Percentiles rank a stretch among this genome's conserved stretches.
These are phyloP conservation scores for Canariomyces notabilis DNA, from an alignment of 2,329 filamentous ascomycete genomes.

Conservation along the genomic window DNA sequence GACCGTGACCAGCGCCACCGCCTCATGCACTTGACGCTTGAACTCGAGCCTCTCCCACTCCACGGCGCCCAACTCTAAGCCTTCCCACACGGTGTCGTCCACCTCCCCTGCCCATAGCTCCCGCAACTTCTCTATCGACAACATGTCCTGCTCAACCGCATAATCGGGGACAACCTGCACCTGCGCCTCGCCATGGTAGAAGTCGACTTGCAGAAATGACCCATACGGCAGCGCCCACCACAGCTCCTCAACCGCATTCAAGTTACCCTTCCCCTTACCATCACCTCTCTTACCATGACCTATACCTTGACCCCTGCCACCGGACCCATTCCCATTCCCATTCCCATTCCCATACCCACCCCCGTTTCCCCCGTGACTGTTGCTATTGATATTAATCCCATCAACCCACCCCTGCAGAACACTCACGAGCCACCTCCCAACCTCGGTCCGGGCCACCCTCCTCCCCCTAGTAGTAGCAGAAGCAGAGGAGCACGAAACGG, in stretches of 20 bases:
- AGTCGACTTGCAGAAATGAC: constrained; percentile 17
- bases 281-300: background rate
- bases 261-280: background rate
- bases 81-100: constrained; percentile 1
- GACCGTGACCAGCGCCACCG: constrained; percentile 20
- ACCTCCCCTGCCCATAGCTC: constrained; percentile 15
- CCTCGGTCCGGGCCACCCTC: background rate
- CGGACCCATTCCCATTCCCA: too few species aligned
- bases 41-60: constrained; percentile 18
- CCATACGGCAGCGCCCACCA: constrained; percentile 22
- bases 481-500: constrained; percentile 4
- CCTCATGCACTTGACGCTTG: constrained; percentile 23
- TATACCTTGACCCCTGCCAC: too few species aligned
- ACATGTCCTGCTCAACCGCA: constrained; percentile 23
- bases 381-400: too few species aligned
- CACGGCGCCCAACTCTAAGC: constrained; percentile 17
- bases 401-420: constrained; percentile 17
- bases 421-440: constrained; percentile 12
- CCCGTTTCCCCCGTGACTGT: too few species aligned
- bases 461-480: too few species aligned
- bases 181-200: constrained; percentile 1
- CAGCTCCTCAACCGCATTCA: constrained; percentile 6
- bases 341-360: too few species aligned
- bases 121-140: constrained; percentile 14
- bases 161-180: constrained; percentile 19